phyloP scores from a whole-genome alignment of 2,329 filamentous ascomycete genomes.

The Hypoxylon sp. region DNA sequence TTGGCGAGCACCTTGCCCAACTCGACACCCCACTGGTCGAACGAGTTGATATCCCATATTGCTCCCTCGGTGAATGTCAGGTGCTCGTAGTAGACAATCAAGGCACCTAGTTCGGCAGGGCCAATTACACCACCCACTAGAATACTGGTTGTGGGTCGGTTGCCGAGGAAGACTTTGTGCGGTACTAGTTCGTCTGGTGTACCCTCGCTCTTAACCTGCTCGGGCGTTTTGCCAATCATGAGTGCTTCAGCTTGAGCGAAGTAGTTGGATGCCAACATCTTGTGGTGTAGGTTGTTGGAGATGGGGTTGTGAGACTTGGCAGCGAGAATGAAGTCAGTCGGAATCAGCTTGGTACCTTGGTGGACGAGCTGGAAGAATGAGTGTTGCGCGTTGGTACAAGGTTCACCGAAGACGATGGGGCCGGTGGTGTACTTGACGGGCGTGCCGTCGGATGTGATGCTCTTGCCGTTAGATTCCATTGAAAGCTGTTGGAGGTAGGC shows the following conservation, averaged over 20 bases:
- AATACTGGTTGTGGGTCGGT: constrained; percentile 96
- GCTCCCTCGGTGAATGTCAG: constrained; percentile 97
- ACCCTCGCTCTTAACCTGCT: constrained; percentile 82
- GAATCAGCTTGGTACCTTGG: constrained; percentile 99
- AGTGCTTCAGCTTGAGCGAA: constrained; percentile 89
- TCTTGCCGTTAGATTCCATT: constrained; percentile 99
- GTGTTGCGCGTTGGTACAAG: constrained; percentile 98
- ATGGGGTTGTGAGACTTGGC: constrained; percentile 97
- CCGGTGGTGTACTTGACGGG: constrained; percentile 98
- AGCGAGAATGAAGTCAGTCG: constrained; percentile 96
- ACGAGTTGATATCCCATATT: constrained; percentile 99
- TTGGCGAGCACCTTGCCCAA: constrained; percentile 96
- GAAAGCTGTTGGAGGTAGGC: constrained; percentile 99
- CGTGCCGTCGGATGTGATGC: constrained; percentile 87
- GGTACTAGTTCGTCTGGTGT: constrained; percentile 81
- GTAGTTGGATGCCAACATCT: constrained; percentile 94
- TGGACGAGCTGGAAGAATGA: constrained; percentile 99
- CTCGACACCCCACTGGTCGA: constrained; percentile 99
- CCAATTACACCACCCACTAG: constrained; percentile 92
- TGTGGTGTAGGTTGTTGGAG: constrained; percentile 92
- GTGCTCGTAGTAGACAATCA: constrained; percentile 99
- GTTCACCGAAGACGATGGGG: constrained; percentile 95
- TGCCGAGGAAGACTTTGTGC: constrained; percentile 99
- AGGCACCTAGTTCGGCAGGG: constrained; percentile 89
- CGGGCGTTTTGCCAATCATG: constrained; percentile 90